Percentiles rank a stretch among this genome's conserved stretches.
phyloP scores from a whole-genome alignment of 148 eudicot species.

The Diospyros kaki region DNA sequence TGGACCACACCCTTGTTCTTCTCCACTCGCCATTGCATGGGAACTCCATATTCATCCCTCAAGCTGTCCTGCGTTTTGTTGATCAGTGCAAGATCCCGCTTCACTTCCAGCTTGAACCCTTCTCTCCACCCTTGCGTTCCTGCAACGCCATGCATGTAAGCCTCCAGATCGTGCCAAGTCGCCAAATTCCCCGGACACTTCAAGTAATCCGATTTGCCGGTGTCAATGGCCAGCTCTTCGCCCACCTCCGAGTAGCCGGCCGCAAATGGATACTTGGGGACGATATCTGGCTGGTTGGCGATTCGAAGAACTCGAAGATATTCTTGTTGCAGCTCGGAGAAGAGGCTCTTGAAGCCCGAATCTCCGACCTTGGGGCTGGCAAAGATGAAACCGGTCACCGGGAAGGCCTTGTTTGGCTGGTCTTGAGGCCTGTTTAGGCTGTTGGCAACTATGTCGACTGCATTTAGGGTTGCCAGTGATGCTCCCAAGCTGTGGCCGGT shows the following conservation, averaged over 20 bases:
- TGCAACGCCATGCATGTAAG: constrained; percentile 3
- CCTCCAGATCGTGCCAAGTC: neutral
- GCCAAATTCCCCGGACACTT: neutral
- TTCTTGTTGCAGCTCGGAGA: neutral
- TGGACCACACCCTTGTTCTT: constrained; percentile 3
- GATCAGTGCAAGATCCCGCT: neutral
- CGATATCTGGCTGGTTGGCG: neutral
- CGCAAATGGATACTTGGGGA: neutral
- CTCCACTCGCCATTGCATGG: neutral
- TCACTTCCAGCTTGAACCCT: neutral
- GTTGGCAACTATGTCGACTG: neutral
- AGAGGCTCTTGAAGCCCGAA: neutral
- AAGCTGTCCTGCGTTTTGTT: neutral
- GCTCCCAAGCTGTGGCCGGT: constrained; percentile 2
- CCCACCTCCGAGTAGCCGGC: neutral
- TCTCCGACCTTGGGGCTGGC: neutral
- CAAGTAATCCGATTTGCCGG: neutral
- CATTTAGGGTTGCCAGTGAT: neutral
- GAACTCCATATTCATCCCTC: neutral
- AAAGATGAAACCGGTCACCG: neutral
- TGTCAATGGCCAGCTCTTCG: constrained; percentile 1
- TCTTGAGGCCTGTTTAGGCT: neutral
- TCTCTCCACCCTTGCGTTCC: neutral
- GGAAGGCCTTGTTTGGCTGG: neutral
- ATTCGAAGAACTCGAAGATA: neutral